Evolutionary conservation across 345 rosid genomes (phyloP).

Genomic region (Eucalyptus albens): DNA sequence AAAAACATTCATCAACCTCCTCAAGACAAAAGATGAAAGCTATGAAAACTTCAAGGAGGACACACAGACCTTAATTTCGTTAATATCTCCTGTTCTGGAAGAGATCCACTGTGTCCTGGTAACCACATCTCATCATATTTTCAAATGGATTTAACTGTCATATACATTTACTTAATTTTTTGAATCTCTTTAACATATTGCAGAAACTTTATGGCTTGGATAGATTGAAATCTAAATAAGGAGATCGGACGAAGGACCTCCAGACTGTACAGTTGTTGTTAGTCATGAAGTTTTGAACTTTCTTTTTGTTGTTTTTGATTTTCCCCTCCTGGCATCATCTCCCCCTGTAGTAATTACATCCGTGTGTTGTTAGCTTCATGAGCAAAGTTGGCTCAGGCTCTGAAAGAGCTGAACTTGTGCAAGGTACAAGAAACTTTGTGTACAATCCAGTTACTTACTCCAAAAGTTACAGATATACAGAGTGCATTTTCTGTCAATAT

Average conservation of each 20-base stretch:
- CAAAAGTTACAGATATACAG: background rate
- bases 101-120: slow-evolving; percentile 61
- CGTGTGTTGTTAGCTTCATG: background rate
- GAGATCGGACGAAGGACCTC: background rate
- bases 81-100: slow-evolving; percentile 44
- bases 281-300: background rate
- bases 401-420: background rate
- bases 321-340: background rate
- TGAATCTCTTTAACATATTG: background rate
- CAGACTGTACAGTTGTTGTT: background rate
- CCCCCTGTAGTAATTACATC: background rate
- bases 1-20: slow-evolving; percentile 41
- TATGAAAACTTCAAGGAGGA: slow-evolving; percentile 41
- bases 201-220: slow-evolving; percentile 57
- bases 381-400: background rate
- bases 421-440: background rate
- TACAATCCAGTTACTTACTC: background rate
- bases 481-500: background rate
- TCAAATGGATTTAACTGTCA: background rate
- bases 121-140: background rate
- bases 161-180: background rate
- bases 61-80: slow-evolving; percentile 35
- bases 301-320: background rate
- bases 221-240: slow-evolving; percentile 40
- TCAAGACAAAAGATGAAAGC: slow-evolving; percentile 41